phyloP scores from a whole-genome alignment of 176 grass and related monocot species.

The Urochloa ruziziensis region DNA sequence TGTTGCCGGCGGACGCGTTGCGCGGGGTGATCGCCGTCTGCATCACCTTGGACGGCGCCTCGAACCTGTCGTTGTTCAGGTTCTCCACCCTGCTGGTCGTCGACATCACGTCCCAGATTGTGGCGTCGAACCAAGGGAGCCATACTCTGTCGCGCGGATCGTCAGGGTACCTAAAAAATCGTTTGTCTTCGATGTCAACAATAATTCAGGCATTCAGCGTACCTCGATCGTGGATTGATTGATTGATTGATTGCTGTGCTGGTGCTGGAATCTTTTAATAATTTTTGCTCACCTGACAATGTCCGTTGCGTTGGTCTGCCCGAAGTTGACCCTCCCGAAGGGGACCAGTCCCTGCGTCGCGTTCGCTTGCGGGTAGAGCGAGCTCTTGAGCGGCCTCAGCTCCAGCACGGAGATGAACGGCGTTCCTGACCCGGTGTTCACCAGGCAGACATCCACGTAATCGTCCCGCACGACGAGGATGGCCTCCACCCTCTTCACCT shows the following conservation, averaged over 20 bases:
- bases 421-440: slow-evolving; percentile 30
- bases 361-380: neutral
- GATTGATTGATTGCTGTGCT: too few species aligned
- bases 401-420: slow-evolving; percentile 60
- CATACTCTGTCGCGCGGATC: slow-evolving; percentile 31
- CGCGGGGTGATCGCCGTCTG: neutral
- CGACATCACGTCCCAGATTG: neutral
- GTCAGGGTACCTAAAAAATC: slow-evolving; percentile 37
- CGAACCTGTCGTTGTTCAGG: neutral
- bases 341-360: slow-evolving; percentile 23
- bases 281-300: slow-evolving; percentile 12
- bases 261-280: too few species aligned
- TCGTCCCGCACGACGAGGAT: neutral
- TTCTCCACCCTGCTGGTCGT: neutral
- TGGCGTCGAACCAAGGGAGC: neutral
- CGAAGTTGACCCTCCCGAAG: neutral
- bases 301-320: neutral
- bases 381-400: slow-evolving; percentile 39
- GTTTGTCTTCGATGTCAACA: neutral
- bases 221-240: too few species aligned
- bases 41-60: neutral
- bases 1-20: neutral
- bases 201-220: too few species aligned
- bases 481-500: neutral
- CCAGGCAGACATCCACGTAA: slow-evolving; percentile 44